These are phyloP conservation scores for Aureobasidium zeae DNA, from an alignment of 2,329 filamentous ascomycete genomes.

Conservation along the genomic window DNA sequence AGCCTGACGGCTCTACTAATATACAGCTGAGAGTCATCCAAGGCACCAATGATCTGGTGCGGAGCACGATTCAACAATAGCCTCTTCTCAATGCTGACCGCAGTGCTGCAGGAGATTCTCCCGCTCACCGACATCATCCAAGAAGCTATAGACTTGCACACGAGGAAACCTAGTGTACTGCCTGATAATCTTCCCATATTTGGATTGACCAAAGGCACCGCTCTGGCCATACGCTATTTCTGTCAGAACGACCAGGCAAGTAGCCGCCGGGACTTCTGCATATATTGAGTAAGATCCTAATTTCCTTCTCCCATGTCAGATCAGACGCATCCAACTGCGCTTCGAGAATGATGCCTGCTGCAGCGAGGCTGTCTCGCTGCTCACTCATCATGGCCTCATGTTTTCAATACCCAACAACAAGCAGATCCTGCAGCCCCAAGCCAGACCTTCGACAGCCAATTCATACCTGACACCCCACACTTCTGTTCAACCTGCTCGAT, in stretches of 20 bases:
- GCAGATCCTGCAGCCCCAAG: background rate
- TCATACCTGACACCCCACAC: background rate
- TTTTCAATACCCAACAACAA: slow-evolving; percentile 1
- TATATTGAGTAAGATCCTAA: no score
- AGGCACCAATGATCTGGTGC: slow-evolving; percentile 35
- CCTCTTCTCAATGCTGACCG: slow-evolving; percentile 8
- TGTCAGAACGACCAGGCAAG: slow-evolving; percentile 30
- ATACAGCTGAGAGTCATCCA: slow-evolving; percentile 26
- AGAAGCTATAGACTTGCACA: slow-evolving; percentile 8
- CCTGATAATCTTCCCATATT: slow-evolving; percentile 37
- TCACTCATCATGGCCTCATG: slow-evolving; percentile 6
- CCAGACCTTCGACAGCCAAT: background rate
- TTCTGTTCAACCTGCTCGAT: slow-evolving; percentile 1
- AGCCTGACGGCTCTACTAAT: background rate
- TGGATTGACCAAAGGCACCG: slow-evolving; percentile 32
- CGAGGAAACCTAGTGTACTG: background rate
- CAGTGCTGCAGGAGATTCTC: slow-evolving; percentile 10
- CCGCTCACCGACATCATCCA: slow-evolving; percentile 15
- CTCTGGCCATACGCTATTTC: slow-evolving; percentile 35
- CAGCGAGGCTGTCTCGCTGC: background rate
- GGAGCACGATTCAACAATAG: background rate
- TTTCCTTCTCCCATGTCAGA: slow-evolving; percentile 20
- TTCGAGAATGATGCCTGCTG: slow-evolving; percentile 22
- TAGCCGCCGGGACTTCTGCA: no score
- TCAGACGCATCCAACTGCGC: slow-evolving; percentile 26